Base-by-base conservation (phyloP, 495 filamentous ascomycete genomes). In the Halenospora varia region DNA sequence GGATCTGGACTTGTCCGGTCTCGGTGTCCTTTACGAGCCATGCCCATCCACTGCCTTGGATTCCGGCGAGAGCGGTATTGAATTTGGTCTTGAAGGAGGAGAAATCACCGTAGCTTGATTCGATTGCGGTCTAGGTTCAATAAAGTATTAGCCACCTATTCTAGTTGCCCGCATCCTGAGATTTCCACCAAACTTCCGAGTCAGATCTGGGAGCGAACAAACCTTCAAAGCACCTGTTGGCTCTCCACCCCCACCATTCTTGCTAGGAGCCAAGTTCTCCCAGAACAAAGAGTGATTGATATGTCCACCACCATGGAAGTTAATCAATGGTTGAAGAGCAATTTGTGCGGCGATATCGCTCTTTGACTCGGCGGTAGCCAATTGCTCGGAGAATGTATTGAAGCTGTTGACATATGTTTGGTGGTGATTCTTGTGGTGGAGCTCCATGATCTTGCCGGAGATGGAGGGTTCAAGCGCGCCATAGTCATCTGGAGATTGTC, bases 371-470 rank as follows among this genome's bases (percentile, higher is more conserved):
- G 87, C 87, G 44, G 80, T 77, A 35, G 67, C 75, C 45, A 89
- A 77, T 61, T 84, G 80, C 62, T 88, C 83, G 26, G 77, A 65
- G 10, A 81, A 80, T 40, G 75, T 73, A 73, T 91, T 91, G 68
- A 85, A 81, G 44, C 81, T 81, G 69, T 79, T 89, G 55, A 91
- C 88, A 71, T 91, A 91, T 58, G 87, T 88, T 64, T 88, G 76
- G 75, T 91, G 88, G 76, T 91, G 88, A 66, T 85, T 88, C 66
- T 75, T 78, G 80, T 91, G 83, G 74, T 91, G 88, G 8, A 91
- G 79, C 81, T 98, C 93, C 94, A 98, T 98, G 77, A 98, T 98
- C 80, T 91, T 86, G 76, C 90, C 92, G 42, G 88, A 92, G 77
- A 98, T 95, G 70, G 88, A 74, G 62, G 94, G 94, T 73, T 98